Conservation (phyloP, 106 monocot genomes). For the Dendrobium huoshanense region DNA sequence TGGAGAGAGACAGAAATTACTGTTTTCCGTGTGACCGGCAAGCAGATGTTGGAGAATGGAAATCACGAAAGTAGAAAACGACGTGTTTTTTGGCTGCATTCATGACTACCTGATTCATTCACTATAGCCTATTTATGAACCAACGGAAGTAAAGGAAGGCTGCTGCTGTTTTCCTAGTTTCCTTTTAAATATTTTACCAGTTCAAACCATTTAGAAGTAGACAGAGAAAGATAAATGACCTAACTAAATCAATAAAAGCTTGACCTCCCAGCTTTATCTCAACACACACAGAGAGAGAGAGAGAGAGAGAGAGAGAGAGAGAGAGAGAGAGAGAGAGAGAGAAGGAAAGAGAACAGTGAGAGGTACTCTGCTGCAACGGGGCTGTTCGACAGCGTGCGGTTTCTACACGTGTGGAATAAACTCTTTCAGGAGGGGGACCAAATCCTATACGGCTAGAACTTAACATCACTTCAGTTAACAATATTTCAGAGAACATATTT, state of each 20-base stretch:
- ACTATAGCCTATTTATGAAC: not conserved
- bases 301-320: not conserved
- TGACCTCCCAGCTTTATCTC: not conserved
- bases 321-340: not conserved
- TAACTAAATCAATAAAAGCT: not conserved
- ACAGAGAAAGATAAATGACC: not conserved
- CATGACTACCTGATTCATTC: not conserved
- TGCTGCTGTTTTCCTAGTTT: not conserved
- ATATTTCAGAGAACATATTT: too few relatives aligned
- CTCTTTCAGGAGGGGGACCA: not conserved
- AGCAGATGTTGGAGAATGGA: not conserved
- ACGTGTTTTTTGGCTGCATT: not conserved
- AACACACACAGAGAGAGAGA: not conserved
- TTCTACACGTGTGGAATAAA: not conserved
- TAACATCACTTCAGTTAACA: not conserved
- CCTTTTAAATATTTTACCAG: not conserved
- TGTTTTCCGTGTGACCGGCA: not conserved
- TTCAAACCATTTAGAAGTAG: not conserved
- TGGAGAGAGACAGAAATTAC: not conserved
- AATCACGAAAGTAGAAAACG: not conserved
- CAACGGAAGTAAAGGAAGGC: not conserved
- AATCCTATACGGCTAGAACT: not conserved
- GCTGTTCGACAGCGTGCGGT: not conserved
- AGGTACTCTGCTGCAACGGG: too few relatives aligned
- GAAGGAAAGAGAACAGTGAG: too few relatives aligned